A percentile compares a stretch with the other conserved stretches of the same genome.
phyloP scores from a whole-genome alignment of 805 yeast species.

The Pichia manshurica region DNA sequence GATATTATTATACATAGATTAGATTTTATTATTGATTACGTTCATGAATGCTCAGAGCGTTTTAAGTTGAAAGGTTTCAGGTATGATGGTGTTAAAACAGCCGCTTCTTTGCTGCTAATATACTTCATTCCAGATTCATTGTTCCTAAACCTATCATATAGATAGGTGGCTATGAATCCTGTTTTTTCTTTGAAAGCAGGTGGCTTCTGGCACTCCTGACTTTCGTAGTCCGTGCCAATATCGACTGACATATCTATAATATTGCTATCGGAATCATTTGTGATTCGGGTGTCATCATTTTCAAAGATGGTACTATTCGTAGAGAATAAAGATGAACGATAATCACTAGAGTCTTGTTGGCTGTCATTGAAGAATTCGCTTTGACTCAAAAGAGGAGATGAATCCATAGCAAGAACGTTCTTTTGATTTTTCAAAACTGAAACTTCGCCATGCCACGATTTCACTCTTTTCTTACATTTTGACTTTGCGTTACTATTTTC shows the following conservation, averaged over 20 bases:
- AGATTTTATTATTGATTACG: too few relatives aligned
- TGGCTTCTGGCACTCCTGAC: neutral
- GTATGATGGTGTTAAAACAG: neutral
- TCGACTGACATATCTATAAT: conserved; percentile 6
- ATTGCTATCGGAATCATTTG: neutral
- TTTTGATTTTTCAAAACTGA: neutral
- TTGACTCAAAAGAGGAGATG: neutral
- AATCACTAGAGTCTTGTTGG: neutral
- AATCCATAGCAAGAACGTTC: neutral
- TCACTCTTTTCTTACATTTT: neutral
- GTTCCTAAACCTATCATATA: neutral
- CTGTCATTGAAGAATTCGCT: neutral
- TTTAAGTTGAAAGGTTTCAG: neutral
- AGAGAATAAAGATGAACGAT: neutral
- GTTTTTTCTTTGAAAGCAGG: neutral
- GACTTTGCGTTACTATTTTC: neutral
- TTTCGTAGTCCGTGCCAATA: neutral
- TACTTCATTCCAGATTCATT: too few relatives aligned
- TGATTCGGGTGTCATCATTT: neutral
- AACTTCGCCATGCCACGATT: conserved; percentile 5
- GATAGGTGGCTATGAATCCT: neutral
- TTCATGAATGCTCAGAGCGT: too few relatives aligned
- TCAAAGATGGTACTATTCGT: neutral
- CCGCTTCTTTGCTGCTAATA: too few relatives aligned
- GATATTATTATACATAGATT: too few relatives aligned